Evolutionary conservation across 306 rosid species (phyloP).

Genomic region (Myrica gale): DNA sequence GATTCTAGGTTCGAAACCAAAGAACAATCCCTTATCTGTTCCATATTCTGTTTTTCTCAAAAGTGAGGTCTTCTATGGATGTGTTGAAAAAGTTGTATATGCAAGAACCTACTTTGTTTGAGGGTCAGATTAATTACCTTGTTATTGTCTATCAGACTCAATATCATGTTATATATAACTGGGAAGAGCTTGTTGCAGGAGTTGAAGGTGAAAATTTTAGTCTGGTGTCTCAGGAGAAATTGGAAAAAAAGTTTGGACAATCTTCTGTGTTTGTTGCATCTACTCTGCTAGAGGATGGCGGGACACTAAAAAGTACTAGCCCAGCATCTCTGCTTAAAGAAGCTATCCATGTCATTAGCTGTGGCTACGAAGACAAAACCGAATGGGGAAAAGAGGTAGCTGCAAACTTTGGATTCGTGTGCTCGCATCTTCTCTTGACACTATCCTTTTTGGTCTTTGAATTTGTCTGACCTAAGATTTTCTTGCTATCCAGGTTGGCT

Average conservation of each 20-base stretch:
- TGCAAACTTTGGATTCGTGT: neutral
- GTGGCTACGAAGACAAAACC: constrained; percentile 74
- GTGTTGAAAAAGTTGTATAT: neutral
- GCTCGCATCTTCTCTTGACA: neutral
- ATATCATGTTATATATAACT: constrained; percentile 16
- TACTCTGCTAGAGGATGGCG: constrained; percentile 49
- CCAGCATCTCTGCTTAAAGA: constrained; percentile 60
- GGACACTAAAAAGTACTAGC: constrained; percentile 36
- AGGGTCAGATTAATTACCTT: neutral
- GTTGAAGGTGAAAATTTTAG: constrained; percentile 29
- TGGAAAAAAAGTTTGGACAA: constrained; percentile 64
- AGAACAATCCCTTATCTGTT: constrained; percentile 4
- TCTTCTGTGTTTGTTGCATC: constrained; percentile 63
- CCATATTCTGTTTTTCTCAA: neutral
- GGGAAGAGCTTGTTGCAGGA: constrained; percentile 30
- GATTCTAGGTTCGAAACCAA: neutral
- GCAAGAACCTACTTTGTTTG: neutral
- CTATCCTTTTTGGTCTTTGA: neutral
- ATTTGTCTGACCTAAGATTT: neutral
- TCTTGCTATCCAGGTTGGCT: constrained; percentile 53
- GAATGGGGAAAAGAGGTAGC: constrained; percentile 88
- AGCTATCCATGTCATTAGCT: constrained; percentile 74
- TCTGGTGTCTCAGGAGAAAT: constrained; percentile 32
- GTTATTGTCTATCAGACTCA: neutral
- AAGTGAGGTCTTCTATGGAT: neutral